These are phyloP conservation scores for Coemansia sp. DNA, from an alignment of 192 early-diverging fungal species.

Conservation along the genomic window DNA sequence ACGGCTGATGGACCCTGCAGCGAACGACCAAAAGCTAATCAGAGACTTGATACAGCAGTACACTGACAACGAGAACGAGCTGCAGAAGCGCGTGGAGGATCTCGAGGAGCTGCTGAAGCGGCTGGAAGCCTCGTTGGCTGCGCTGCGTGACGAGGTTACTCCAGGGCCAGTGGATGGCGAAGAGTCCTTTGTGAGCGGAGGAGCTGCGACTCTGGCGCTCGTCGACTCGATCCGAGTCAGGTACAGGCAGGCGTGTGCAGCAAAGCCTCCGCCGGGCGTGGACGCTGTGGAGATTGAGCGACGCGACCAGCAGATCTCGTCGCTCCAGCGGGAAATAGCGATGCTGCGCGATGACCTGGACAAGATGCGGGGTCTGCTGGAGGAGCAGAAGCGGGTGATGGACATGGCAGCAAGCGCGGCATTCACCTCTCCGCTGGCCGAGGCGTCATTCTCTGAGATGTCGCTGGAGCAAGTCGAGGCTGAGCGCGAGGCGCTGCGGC, in stretches of 20 bases:
- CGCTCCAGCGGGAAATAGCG: slow-evolving; percentile 34
- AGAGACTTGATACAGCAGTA: slow-evolving; percentile 37
- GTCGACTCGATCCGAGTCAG: slow-evolving; percentile 24
- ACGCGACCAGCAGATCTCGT: slow-evolving; percentile 53
- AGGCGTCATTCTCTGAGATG: slow-evolving; percentile 52
- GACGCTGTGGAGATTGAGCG: slow-evolving; percentile 38
- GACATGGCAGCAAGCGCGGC: slow-evolving; percentile 17
- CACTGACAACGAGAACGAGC: slow-evolving; percentile 15
- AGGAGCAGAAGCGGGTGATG: slow-evolving; percentile 37
- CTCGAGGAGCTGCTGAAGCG: slow-evolving; percentile 24
- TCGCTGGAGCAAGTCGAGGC: slow-evolving; percentile 42
- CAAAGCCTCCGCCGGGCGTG: slow-evolving; percentile 7
- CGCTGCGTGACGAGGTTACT: background rate
- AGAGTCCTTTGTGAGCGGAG: slow-evolving; percentile 2
- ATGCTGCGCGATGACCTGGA: slow-evolving; percentile 22
- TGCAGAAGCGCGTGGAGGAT: slow-evolving; percentile 12
- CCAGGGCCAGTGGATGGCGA: background rate
- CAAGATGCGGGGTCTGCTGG: slow-evolving; percentile 29
- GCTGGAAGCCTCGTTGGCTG: slow-evolving; percentile 10
- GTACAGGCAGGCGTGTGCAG: background rate
- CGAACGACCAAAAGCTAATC: slow-evolving; percentile 17
- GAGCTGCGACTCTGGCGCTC: slow-evolving; percentile 36
- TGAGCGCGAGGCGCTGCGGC: slow-evolving; percentile 47
- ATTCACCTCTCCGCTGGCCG: background rate
- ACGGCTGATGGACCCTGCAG: slow-evolving; percentile 12